Base-by-base conservation (phyloP, 352 stramenopile species). In the Salisapilia sapeloensis region DNA sequence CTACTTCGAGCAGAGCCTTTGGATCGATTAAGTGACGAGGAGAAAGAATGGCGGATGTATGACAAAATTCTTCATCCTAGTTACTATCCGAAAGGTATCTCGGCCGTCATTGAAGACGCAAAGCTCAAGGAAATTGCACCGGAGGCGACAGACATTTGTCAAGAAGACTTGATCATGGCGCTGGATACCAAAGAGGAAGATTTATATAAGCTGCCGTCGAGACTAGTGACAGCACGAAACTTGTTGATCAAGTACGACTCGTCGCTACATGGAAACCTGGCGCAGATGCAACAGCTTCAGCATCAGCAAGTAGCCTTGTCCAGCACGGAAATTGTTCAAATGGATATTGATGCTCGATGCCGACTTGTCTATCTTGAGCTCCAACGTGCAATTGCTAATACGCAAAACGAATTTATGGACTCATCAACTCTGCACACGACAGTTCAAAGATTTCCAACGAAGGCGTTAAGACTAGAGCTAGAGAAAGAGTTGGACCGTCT, bases 401-500 rank as follows among this genome's bases (percentile, higher is more conserved):
- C 60, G 12, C 50, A 56, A 7, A 89, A 89, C 37, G 62, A 83
- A 30, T 91, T 71, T 27, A 95, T 96, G 60, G 79, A 95, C 37
- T 94, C 79, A 17, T 53, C 50, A 13, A 66, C 92, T 11, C 52
- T 97, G 1, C 85, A 97, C 44, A 80, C 66, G 33, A 82, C 76
- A 13, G 38, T 79, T 11, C 87, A 97, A 57, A 67, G 76, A 5
- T 96, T 95, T 39, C 72, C 79, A 2, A 93, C 83, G 1, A 81
- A 75, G 33, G 77, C 92, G 11, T 47, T 97, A 4, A 53, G 80
- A 0, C 38, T 82, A 5, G 85, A 97, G 35, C 61, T 97, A 4
- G 82, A 96, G 29, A 81, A 85, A 14, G 85, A 94, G 29, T 59
- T 97, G 6, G 84, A 96, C 55, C 55, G 72, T 4, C 39, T 96